phyloP scores from a whole-genome alignment of 192 early-diverging fungal genomes.

The Entomortierella parvispora region DNA sequence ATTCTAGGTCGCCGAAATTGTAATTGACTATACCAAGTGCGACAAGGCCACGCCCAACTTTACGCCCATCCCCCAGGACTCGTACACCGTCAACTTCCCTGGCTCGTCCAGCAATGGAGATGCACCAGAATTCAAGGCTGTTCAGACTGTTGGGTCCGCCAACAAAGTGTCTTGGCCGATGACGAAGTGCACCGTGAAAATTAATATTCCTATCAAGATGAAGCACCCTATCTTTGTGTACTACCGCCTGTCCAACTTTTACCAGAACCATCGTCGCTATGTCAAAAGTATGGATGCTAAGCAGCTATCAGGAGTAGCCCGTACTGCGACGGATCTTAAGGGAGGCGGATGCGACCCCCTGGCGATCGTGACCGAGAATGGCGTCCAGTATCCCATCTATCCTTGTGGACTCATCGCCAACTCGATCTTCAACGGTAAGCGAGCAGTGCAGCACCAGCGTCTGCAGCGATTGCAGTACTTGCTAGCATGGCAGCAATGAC shows the following conservation, averaged over 20 bases:
- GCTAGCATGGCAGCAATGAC: too few species aligned
- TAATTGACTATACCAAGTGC: constrained; percentile 96
- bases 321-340: constrained; percentile 54
- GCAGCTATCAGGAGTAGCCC: constrained; percentile 80
- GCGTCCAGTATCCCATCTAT: constrained; percentile 71
- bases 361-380: constrained; percentile 35
- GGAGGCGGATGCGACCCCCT: constrained; percentile 72
- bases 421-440: constrained; percentile 93
- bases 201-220: constrained; percentile 73
- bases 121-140: constrained; percentile 31
- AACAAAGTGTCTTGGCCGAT: constrained; percentile 11
- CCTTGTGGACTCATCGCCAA: constrained; percentile 99
- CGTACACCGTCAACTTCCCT: constrained; percentile 28
- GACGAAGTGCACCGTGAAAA: constrained; percentile 77
- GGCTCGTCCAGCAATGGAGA: constrained; percentile 12
- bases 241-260: constrained; percentile 97
- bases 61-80: constrained; percentile 3
- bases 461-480: too few species aligned
- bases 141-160: neutral
- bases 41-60: constrained; percentile 31
- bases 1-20: constrained; percentile 80
- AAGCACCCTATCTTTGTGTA: constrained; percentile 90
- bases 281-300: constrained; percentile 88
- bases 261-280: constrained; percentile 98
- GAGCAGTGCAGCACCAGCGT: too few species aligned